Evolutionary conservation across 495 filamentous ascomycete species (phyloP), one percentile per base, ranked within the genome.

Genomic region (Sphaerosporella brunnea): DNA sequence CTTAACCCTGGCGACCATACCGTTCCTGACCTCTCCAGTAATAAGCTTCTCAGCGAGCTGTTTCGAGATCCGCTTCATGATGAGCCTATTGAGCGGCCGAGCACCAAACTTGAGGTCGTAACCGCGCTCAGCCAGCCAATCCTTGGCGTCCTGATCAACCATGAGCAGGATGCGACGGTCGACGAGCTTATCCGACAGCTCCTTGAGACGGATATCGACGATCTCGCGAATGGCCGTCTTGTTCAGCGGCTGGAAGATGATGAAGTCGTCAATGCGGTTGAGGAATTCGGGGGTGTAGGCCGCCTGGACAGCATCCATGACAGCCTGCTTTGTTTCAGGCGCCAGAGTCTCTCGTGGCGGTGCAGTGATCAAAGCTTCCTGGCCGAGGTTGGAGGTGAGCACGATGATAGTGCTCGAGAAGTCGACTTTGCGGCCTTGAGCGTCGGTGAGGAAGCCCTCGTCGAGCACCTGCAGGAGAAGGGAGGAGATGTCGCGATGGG

Each of bases 321-420:
- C 84, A 1, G 81, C 77, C 36, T 71, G 65, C 59, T 83, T 84
- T 42, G 81, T 73, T 1, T 75, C 72, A 0, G 73, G 68, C 8
- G 30, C 1, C 9, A 48, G 45, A 2, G 30, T 48, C 13, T 38
- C 34, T 16, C 77, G 71, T 41, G 95, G 73, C 34, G 85, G 76
- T 28, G 73, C 71, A 30, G 69, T 74, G 28, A 83, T 72, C 2
- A 85, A 73, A 40, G 81, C 77, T 23, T 84, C 71, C 3, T 80
- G 78, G 56, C 87, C 81, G 32, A 97, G 77, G 62, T 97, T 97
- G 23, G 84, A 93, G 0, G 90, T 95, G 28, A 97, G 70, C 0
- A 96, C 88, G 55, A 97, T 93, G 52, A 96, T 78, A 13, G 88
- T 95, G 60, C 93, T 94, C 25, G 84, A 71, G 68, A 96, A 96